A percentile compares a stretch with the other conserved stretches of the same genome.
Evolutionary conservation across 257 asterid species (phyloP).

Genomic region (Jacaranda copaia): DNA sequence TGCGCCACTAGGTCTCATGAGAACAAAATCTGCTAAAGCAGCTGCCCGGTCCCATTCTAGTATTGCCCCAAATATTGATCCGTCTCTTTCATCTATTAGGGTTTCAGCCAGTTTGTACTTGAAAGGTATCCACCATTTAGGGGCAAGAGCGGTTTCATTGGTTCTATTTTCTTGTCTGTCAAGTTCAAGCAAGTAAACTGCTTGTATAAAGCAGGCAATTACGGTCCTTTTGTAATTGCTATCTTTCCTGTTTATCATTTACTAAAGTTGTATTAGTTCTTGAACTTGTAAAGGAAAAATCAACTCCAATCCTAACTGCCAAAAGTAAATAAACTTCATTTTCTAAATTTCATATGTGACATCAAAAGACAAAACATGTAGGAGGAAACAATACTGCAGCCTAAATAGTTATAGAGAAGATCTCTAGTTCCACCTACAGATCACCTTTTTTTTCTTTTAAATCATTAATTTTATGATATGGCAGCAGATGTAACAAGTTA

Average conservation of each 20-base stretch:
- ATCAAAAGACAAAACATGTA: background rate
- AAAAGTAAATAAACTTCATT: constrained; percentile 4
- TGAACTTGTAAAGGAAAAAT: background rate
- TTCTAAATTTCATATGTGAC: constrained; percentile 2
- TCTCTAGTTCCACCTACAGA: background rate
- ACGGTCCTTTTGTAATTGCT: constrained; percentile 86
- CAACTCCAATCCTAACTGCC: constrained; percentile 17
- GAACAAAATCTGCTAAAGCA: constrained; percentile 78
- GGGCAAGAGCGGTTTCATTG: constrained; percentile 81
- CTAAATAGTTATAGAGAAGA: too few relatives aligned
- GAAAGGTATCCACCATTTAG: constrained; percentile 97
- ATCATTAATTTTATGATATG: constrained; percentile 2
- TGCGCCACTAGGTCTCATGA: constrained; percentile 85
- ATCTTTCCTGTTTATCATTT: constrained; percentile 74
- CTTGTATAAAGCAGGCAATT: constrained; percentile 93
- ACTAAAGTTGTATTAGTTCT: constrained; percentile 20
- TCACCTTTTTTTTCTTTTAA: background rate
- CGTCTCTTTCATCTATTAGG: constrained; percentile 86
- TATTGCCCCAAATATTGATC: constrained; percentile 90
- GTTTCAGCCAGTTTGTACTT: constrained; percentile 83
- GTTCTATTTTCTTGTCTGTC: constrained; percentile 90
- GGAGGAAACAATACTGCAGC: background rate
- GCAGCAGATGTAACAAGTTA: background rate
- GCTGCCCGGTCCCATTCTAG: constrained; percentile 97
- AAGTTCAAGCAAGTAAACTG: constrained; percentile 91